Evolutionary conservation across 1,284 basidiomycete genomes (phyloP), one percentile per base, ranked within the genome.

Genomic region (Mycena citricolor): DNA sequence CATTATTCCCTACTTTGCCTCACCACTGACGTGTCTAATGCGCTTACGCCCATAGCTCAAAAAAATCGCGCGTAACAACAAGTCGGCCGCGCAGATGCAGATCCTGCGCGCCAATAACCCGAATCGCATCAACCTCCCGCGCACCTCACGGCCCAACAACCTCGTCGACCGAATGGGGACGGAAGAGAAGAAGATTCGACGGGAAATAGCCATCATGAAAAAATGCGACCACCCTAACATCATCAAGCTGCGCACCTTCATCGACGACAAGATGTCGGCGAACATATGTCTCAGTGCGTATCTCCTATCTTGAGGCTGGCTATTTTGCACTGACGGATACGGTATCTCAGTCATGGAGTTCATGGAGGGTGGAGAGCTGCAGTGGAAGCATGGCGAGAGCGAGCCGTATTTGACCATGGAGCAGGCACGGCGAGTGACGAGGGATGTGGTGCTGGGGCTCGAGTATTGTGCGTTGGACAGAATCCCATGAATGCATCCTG

Each of bases 151-250:
- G 45, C 74, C 80, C 60, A 63, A 69, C 2, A 73, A 70, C 22
- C 65, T 86, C 14, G 75, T 74, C 7, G 82, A 85, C 63, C 74
- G 74, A 47, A 69, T 86, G 23, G 71, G 75, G 44, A 85, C 81
- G 28, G 87, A 86, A 34, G 89, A 92, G 60, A 76, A 81, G 56
- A 89, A 89, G 69, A 88, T 93, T 55, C 75, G 80, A 57, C 83
- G 83, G 59, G 94, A 99, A 68, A 97, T 99, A 52, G 95, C 94
- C 5, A 95, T 99, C 63, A 94, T 99, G 88, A 97, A 97, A 70
- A 94, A 97, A 61, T 85, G 90, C 60, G 74, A 84, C 48, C 94
- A 99, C 63, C 84, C 87, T 0, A 88, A 99, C 61, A 86, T 99
- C 46, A 95, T 99, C 5, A 77, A 86, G 52, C 77, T 99, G 50